Conservation (phyloP, 1,139 yeast species). For the Protomyces arabidopsidicola region DNA sequence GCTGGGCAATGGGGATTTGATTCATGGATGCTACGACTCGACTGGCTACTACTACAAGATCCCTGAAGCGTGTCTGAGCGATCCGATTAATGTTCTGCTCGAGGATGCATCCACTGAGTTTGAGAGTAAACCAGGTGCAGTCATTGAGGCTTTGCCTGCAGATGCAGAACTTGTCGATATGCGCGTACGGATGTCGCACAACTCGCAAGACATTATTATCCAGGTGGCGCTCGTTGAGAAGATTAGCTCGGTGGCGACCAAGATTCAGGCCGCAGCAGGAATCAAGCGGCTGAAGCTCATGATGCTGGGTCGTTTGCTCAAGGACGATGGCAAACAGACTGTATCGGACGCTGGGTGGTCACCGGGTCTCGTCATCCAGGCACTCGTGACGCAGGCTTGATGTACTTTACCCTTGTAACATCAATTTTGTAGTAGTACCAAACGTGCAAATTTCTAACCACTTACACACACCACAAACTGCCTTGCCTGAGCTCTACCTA, state of each 20-base stretch:
- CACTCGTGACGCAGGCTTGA: slow-evolving; percentile 19
- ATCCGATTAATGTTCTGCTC: slow-evolving; percentile 6
- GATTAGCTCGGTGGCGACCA: slow-evolving; percentile 23
- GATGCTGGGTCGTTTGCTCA: slow-evolving; percentile 22
- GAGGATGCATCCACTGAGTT: slow-evolving; percentile 5
- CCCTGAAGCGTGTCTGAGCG: slow-evolving; percentile 22
- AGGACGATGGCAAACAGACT: slow-evolving; percentile 24
- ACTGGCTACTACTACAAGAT: slow-evolving; percentile 24
- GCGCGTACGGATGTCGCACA: slow-evolving; percentile 21
- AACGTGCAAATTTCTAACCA: no score
- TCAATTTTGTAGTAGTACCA: no score
- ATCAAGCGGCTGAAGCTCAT: slow-evolving; percentile 21
- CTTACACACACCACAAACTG: no score
- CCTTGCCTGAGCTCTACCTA: no score
- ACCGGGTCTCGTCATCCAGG: slow-evolving; percentile 21
- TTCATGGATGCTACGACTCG: slow-evolving; percentile 24
- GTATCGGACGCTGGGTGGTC: slow-evolving; percentile 24
- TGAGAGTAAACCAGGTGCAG: background rate
- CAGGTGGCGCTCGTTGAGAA: slow-evolving; percentile 19
- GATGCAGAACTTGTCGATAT: slow-evolving; percentile 12
- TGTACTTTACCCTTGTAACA: background rate
- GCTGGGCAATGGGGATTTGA: slow-evolving; percentile 22
- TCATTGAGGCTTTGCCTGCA: slow-evolving; percentile 10
- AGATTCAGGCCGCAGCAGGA: slow-evolving; percentile 20
- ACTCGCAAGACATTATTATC: slow-evolving; percentile 20